phyloP scores from a whole-genome alignment of 257 asterid species.

The Capsicum baccatum region DNA sequence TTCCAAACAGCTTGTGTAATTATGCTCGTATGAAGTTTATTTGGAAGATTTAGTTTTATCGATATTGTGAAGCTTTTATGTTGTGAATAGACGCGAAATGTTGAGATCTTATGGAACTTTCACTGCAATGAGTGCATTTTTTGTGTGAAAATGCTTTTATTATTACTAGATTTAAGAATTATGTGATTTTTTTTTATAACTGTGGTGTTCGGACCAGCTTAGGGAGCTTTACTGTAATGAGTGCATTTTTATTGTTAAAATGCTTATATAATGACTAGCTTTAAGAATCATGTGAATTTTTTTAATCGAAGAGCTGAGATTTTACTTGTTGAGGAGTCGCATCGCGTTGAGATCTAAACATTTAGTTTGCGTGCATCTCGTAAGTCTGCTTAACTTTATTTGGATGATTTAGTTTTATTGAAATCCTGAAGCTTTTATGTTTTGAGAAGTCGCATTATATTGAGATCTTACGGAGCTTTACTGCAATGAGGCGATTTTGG shows the following conservation, averaged over 20 bases:
- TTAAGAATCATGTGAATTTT: no score
- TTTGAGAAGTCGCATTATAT: not conserved
- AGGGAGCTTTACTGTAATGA: no score
- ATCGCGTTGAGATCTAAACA: no score
- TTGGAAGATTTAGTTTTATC: not conserved
- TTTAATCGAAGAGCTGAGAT: no score
- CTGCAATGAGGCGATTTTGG: not conserved
- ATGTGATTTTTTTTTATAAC: not conserved
- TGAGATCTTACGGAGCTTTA: not conserved
- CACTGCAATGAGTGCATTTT: not conserved
- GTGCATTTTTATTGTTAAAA: no score
- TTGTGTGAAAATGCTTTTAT: not conserved
- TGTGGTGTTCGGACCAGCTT: no score
- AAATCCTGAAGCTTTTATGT: not conserved
- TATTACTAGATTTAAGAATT: not conserved
- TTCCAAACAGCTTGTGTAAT: not conserved
- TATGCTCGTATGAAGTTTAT: not conserved
- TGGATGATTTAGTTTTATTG: not conserved
- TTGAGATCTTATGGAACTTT: conserved; percentile 1
- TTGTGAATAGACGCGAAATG: not conserved
- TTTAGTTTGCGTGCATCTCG: no score
- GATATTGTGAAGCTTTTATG: not conserved
- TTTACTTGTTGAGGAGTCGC: no score
- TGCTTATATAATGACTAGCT: no score
- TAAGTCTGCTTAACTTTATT: not conserved